phyloP scores from a whole-genome alignment of 2,329 filamentous ascomycete genomes.

The Colletotrichum eleusines region DNA sequence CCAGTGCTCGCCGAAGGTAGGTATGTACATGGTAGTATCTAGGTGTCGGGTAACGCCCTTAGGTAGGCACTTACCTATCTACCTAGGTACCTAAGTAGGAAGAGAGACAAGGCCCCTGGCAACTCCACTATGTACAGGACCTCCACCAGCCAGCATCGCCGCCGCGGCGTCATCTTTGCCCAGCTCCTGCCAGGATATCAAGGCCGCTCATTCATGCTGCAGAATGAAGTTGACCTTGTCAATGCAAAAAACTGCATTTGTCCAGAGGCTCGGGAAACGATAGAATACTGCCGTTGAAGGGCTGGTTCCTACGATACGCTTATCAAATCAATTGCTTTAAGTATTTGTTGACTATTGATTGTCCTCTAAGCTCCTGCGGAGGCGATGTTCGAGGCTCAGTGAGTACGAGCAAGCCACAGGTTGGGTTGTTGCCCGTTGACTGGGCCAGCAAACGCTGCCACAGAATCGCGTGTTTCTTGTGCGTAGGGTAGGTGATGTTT shows the following conservation, averaged over 20 bases:
- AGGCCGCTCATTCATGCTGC: neutral
- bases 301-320: neutral
- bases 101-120: neutral
- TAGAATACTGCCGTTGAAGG: neutral
- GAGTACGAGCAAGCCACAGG: neutral
- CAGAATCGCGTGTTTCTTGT: neutral
- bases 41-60: too few species aligned
- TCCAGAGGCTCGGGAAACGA: neutral
- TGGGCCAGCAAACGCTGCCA: neutral
- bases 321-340: neutral
- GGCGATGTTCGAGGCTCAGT: neutral
- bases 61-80: too few species aligned
- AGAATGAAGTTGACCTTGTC: too few species aligned
- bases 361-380: neutral
- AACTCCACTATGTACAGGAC: slow-evolving; percentile 4
- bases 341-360: neutral
- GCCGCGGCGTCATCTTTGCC: neutral
- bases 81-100: too few species aligned
- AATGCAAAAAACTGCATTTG: neutral
- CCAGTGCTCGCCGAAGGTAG: neutral
- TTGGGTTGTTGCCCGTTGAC: neutral
- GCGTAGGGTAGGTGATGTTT: neutral
- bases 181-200: neutral
- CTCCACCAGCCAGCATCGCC: neutral
- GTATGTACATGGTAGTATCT: too few species aligned